Percentiles rank a stretch among this genome's conserved stretches.
Evolutionary conservation across 176 grass and related monocot genomes (phyloP).

Genomic region (Triticum monococcum): DNA sequence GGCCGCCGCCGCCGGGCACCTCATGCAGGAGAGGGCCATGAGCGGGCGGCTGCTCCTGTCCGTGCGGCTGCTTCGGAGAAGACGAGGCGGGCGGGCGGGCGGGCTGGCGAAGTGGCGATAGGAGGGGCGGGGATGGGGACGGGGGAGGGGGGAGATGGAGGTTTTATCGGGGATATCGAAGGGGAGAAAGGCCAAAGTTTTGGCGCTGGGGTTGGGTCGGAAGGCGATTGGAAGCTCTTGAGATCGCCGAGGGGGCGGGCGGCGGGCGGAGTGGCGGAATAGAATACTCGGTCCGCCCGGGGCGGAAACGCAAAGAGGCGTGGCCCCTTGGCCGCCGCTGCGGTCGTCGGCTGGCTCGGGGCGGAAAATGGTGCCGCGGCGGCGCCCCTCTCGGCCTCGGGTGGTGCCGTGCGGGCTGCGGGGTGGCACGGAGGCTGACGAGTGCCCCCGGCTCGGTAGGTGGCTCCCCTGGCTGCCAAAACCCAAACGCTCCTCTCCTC

Average conservation of each 20-base stretch:
- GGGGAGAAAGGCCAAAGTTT: not conserved
- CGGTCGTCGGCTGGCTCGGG: not conserved
- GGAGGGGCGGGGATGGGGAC: not conserved
- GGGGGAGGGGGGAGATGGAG: not conserved
- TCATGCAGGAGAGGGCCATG: slow-evolving; percentile 56
- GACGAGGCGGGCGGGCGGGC: not conserved
- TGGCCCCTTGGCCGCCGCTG: slow-evolving; percentile 12
- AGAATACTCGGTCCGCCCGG: slow-evolving; percentile 14
- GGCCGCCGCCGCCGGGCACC: not conserved
- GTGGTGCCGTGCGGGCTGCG: too few relatives aligned
- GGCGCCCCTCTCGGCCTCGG: not conserved
- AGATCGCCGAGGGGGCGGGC: slow-evolving; percentile 38
- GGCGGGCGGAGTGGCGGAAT: not conserved
- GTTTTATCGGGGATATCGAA: slow-evolving; percentile 61
- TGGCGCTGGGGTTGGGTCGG: not conserved
- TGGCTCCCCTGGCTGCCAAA: not conserved
- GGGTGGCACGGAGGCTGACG: not conserved
- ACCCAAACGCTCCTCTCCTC: not conserved
- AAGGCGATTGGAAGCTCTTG: slow-evolving; percentile 10
- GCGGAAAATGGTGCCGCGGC: not conserved
- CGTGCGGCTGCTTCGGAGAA: not conserved
- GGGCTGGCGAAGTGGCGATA: not conserved
- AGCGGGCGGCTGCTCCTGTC: not conserved
- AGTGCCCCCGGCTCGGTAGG: too few relatives aligned
- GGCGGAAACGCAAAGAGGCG: slow-evolving; percentile 11